These are phyloP conservation scores for Fusarium sp. DNA, from an alignment of 2,329 filamentous ascomycete species.

Conservation along the genomic window DNA sequence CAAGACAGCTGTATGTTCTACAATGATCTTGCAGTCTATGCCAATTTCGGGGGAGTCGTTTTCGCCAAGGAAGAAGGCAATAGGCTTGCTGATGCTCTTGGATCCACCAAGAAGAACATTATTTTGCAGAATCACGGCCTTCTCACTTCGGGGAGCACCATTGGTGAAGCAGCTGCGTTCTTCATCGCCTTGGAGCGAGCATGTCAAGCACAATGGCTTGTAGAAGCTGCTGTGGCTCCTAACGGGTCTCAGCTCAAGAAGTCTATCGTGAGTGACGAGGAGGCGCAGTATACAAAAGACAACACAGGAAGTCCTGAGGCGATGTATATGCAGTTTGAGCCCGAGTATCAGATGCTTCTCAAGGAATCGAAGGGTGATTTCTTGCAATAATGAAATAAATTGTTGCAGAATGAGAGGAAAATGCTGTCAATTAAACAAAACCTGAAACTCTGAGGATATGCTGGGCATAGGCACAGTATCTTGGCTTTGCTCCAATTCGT, in stretches of 20 bases:
- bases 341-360: slow-evolving; percentile 33
- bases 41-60: slow-evolving; percentile 60
- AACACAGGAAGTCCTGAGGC: slow-evolving; percentile 39
- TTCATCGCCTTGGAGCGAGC: slow-evolving; percentile 74
- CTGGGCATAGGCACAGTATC: neutral
- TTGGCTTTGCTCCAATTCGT: neutral
- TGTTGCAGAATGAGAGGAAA: neutral
- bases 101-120: slow-evolving; percentile 64
- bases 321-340: slow-evolving; percentile 43
- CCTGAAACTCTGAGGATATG: neutral
- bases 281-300: slow-evolving; percentile 50
- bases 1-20: slow-evolving; percentile 74
- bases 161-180: slow-evolving; percentile 77
- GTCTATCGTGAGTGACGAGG: slow-evolving; percentile 53
- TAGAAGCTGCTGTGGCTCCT: slow-evolving; percentile 66
- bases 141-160: slow-evolving; percentile 72
- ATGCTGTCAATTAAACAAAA: neutral
- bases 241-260: slow-evolving; percentile 46
- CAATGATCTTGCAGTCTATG: slow-evolving; percentile 69
- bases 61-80: slow-evolving; percentile 71
- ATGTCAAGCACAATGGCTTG: slow-evolving; percentile 73
- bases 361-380: slow-evolving; percentile 34
- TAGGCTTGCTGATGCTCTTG: slow-evolving; percentile 70
- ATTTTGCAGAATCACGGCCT: slow-evolving; percentile 78
- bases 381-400: slow-evolving; percentile 6